These are phyloP conservation scores for Starmerella geochares DNA, from an alignment of 805 yeast genomes.

Conservation along the genomic window DNA sequence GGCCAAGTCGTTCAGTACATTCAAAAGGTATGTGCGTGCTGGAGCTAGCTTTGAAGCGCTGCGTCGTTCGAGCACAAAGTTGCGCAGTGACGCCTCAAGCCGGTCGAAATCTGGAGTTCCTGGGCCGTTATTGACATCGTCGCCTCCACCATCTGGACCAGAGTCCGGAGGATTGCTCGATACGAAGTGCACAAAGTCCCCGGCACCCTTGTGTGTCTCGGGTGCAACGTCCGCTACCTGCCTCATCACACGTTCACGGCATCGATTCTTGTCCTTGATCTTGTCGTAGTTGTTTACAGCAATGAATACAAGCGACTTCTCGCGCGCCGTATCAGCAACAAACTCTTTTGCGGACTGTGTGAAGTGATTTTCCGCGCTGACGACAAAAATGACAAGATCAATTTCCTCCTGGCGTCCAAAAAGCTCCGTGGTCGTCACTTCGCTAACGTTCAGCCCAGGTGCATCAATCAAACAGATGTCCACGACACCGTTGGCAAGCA, in stretches of 20 bases:
- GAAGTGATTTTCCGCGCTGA: constrained; percentile 90
- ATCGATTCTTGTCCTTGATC: constrained; percentile 68
- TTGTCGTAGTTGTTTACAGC: constrained; percentile 89
- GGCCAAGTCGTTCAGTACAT: constrained; percentile 56
- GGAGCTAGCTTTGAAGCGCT: constrained; percentile 83
- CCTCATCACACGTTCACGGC: constrained; percentile 64
- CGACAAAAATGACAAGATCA: constrained; percentile 91
- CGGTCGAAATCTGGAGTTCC: constrained; percentile 49
- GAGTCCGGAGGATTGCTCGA: constrained; percentile 30
- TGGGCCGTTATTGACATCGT: constrained; percentile 21
- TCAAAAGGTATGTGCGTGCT: constrained; percentile 74
- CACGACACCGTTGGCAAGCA: constrained; percentile 78
- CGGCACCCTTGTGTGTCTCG: constrained; percentile 75
- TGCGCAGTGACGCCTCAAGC: constrained; percentile 72
- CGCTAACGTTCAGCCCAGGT: constrained; percentile 90
- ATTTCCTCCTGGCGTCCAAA: constrained; percentile 95
- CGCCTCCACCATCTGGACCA: constrained; percentile 26
- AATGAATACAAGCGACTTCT: constrained; percentile 82
- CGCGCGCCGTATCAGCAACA: constrained; percentile 79
- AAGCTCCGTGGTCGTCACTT: constrained; percentile 86
- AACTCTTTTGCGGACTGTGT: constrained; percentile 92
- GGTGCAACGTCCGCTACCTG: constrained; percentile 83
- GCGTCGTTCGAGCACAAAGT: constrained; percentile 80
- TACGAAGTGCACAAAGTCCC: constrained; percentile 85
- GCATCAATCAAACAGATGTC: constrained; percentile 92